These are phyloP conservation scores for Fusarium pseudocircinatum DNA, from an alignment of 2,329 filamentous ascomycete genomes.

Conservation along the genomic window DNA sequence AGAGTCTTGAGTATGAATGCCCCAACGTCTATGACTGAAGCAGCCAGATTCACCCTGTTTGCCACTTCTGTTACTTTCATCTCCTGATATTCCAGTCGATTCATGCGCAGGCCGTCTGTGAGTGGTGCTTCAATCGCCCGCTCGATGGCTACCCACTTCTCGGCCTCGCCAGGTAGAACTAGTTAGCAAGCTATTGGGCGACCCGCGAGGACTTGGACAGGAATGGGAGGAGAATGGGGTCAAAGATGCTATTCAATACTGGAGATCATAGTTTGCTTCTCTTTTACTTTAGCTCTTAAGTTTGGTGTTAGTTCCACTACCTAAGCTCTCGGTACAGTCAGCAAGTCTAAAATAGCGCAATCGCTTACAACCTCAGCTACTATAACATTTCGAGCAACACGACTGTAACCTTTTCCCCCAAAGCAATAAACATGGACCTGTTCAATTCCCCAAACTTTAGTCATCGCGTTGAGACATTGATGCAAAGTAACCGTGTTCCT, in stretches of 20 bases:
- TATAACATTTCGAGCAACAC: background rate
- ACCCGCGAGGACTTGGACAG: rapidly evolving
- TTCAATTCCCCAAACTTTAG: background rate
- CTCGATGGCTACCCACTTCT: background rate
- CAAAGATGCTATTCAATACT: background rate
- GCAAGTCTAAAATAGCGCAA: background rate
- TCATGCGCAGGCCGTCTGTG: background rate
- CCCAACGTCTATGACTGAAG: background rate
- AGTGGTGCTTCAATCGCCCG: background rate
- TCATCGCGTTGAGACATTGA: background rate
- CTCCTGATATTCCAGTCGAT: background rate
- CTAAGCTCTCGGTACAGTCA: background rate
- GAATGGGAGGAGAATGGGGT: rapidly evolving
- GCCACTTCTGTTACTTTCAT: background rate
- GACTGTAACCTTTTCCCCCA: rapidly evolving
- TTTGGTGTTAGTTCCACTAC: background rate
- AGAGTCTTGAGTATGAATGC: background rate
- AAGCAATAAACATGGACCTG: background rate
- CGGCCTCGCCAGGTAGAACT: background rate
- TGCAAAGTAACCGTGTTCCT: background rate
- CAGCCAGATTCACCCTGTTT: background rate
- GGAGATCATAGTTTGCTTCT: background rate
- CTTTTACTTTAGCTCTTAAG: background rate
- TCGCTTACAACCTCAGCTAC: background rate
- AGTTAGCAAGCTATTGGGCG: rapidly evolving